Evolutionary conservation across 2,329 filamentous ascomycete species (phyloP), one percentile per base, ranked within the genome.

Genomic region (Drechmeria coniospora): DNA sequence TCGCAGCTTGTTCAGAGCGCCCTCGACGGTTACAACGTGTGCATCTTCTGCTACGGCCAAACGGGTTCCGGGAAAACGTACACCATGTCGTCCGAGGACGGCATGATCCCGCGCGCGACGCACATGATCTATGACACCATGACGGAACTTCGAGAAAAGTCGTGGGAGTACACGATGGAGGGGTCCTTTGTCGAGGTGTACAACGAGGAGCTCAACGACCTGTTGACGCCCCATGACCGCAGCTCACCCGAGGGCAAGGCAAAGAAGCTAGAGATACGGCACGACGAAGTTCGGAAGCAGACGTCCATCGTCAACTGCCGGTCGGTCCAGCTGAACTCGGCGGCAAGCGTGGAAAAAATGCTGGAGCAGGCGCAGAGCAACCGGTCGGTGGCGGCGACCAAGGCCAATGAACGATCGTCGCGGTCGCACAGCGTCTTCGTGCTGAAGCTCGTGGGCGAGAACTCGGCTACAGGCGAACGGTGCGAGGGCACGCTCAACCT

Each of bases 31-130:
- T 98, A 93, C 60, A 98, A 95, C 41, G 90, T 98, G 28, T 95
- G 87, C 54, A 95, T 98, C 36, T 93, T 98, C 57, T 94, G 86
- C 48, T 98, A 98, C 47, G 90, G 90, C 23, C 90, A 98, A 53
- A 98, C 90, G 0, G 90, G 90, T 4, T 90, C 86, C 12, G 90
- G 90, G 34, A 98, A 98, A 63, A 98, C 90, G 0, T 81, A 78
- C 47, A 95, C 90, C 4, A 98, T 98, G 90, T 92, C 81, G 8
- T 79, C 77, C 1, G 55, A 62, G 2, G 82, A 94, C 42, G 90
- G 90, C 39, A 94, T 98, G 78, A 98, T 98, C 33, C 87, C 90
- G 2, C 72, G 79, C 6, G 86, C 90, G 3, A 90, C 92, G 6
- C 72, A 81, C 39, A 87, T 95, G 61, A 93, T 98, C 37, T 94